Conservation (phyloP, 2,329 filamentous ascomycete genomes). For the Talaromyces sp. region DNA sequence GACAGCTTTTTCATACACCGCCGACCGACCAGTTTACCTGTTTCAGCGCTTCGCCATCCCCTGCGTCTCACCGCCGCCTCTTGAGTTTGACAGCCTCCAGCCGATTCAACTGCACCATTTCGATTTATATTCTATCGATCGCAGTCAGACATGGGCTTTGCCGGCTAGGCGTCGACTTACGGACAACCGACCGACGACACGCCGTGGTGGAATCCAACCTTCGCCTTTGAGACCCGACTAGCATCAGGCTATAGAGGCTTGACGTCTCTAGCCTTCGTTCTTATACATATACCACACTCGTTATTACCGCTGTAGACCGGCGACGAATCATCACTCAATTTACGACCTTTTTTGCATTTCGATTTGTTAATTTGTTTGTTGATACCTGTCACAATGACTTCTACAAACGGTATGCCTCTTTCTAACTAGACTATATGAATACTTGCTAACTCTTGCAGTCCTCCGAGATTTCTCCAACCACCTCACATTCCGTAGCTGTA, state of each 20-base stretch:
- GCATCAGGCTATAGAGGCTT: slow-evolving; percentile 15
- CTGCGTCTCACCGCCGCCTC: slow-evolving; percentile 19
- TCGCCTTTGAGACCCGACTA: background rate
- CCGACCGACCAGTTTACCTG: slow-evolving; percentile 2
- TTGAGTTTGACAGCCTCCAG: slow-evolving; percentile 1
- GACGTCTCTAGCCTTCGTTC: slow-evolving; percentile 19
- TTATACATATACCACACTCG: slow-evolving; percentile 16
- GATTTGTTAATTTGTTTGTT: slow-evolving; percentile 4
- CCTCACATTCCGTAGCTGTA: slow-evolving; percentile 47
- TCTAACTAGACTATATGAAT: slow-evolving; percentile 2
- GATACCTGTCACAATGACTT: slow-evolving; percentile 30
- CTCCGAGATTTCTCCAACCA: slow-evolving; percentile 24
- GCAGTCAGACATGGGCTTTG: slow-evolving; percentile 8
- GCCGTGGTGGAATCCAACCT: background rate
- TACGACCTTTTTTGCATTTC: background rate
- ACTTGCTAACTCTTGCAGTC: slow-evolving; percentile 2
- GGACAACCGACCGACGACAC: background rate
- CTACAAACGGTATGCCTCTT: slow-evolving; percentile 26
- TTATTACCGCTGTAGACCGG: slow-evolving; percentile 33
- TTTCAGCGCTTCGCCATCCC: slow-evolving; percentile 17
- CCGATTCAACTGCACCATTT: background rate
- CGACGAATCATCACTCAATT: slow-evolving; percentile 23
- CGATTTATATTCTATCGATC: background rate
- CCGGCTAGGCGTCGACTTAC: background rate
- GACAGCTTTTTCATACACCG: background rate